phyloP scores from a whole-genome alignment of 2,329 filamentous ascomycete genomes.

The Talaromyces sp. region DNA sequence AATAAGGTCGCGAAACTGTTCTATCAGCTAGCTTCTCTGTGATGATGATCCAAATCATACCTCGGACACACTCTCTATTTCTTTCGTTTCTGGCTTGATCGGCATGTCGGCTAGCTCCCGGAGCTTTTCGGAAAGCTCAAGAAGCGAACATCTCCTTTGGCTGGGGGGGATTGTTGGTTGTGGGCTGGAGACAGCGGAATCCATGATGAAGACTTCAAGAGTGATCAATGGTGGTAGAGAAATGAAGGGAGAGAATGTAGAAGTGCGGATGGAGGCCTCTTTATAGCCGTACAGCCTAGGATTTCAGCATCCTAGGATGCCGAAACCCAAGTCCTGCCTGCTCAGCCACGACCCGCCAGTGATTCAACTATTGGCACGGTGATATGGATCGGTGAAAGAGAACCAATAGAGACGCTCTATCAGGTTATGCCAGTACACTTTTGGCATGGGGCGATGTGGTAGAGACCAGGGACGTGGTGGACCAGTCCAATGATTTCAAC shows the following conservation, averaged over 20 bases:
- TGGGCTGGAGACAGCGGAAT: not conserved
- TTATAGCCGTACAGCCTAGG: not conserved
- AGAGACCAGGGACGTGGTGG: not conserved
- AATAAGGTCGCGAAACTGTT: not conserved
- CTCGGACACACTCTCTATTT: not conserved
- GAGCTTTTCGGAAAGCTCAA: not conserved
- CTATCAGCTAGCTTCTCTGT: not conserved
- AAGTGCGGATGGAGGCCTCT: not conserved
- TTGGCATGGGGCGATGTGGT: too few relatives aligned
- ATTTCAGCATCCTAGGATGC: conserved; percentile 9
- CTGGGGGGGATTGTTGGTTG: not conserved
- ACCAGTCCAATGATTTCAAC: not conserved
- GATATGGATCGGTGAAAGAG: too few relatives aligned
- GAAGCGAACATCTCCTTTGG: not conserved
- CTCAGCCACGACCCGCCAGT: not conserved
- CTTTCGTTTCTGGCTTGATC: not conserved
- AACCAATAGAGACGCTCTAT: too few relatives aligned
- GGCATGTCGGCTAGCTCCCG: not conserved
- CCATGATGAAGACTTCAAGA: not conserved
- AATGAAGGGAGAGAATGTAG: not conserved
- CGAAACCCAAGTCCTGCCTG: conserved; percentile 2
- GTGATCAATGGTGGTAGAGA: not conserved
- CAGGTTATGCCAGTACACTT: too few relatives aligned
- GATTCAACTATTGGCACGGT: not conserved
- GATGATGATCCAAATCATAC: not conserved